phyloP scores from a whole-genome alignment of 2,329 filamentous ascomycete species.

The Hymenoscyphus occultus region DNA sequence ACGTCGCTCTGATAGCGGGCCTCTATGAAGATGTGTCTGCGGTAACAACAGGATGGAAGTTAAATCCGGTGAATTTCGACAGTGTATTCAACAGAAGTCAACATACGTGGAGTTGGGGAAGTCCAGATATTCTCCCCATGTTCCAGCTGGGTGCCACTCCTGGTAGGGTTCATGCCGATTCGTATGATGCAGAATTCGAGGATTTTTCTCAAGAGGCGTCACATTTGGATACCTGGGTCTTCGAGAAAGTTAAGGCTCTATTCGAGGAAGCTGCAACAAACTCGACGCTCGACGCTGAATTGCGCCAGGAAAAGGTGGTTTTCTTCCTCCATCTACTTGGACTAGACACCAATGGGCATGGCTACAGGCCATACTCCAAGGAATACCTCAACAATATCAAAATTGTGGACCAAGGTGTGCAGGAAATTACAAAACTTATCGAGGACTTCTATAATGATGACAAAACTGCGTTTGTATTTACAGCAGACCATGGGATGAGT shows the following conservation, averaged over 20 bases:
- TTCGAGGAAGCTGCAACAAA: conserved; percentile 80
- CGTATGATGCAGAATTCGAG: conserved; percentile 79
- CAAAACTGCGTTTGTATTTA: conserved; percentile 93
- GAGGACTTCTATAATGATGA: conserved; percentile 81
- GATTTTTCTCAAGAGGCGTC: conserved; percentile 84
- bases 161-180: conserved; percentile 82
- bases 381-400: conserved; percentile 96
- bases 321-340: conserved; percentile 95
- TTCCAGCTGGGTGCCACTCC: conserved; percentile 90
- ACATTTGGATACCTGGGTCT: conserved; percentile 88
- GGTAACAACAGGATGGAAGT: conserved; percentile 96
- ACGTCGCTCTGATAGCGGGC: conserved; percentile 94
- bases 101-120: conserved; percentile 99
- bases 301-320: conserved; percentile 82
- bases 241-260: conserved; percentile 84
- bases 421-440: conserved; percentile 77
- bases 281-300: conserved; percentile 64
- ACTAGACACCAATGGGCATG: conserved; percentile 85
- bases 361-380: conserved; percentile 84
- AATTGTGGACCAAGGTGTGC: conserved; percentile 85
- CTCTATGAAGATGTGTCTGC: conserved; percentile 97
- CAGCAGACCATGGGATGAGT: conserved; percentile 98
- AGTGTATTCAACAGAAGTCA: conserved; percentile 96
- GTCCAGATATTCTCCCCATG: conserved; percentile 96
- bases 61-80: conserved; percentile 97